Conservation (phyloP, 495 filamentous ascomycete genomes). For the Immersiella caudata region DNA sequence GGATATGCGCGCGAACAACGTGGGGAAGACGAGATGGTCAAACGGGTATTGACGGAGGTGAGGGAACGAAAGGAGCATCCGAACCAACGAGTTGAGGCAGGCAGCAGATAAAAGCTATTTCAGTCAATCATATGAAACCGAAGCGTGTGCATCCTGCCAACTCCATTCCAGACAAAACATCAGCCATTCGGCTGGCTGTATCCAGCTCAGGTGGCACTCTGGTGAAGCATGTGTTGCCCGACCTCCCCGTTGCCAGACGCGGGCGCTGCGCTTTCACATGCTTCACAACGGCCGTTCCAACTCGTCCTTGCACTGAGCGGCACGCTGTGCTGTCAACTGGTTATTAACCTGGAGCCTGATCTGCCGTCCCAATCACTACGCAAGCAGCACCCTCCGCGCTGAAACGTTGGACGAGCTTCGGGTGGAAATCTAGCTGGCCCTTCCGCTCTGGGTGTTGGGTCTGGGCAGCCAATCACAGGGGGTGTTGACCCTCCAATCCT, state of each 20-base stretch:
- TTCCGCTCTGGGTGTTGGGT: conserved; percentile 1
- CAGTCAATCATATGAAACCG: conserved; percentile 14
- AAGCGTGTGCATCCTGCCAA: conserved; percentile 2
- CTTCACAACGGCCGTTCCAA: not conserved
- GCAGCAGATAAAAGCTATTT: conserved; percentile 3
- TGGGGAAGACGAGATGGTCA: not conserved
- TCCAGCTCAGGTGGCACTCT: conserved; percentile 13
- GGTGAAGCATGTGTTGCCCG: conserved; percentile 18
- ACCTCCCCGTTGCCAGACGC: not conserved
- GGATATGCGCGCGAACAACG: not conserved
- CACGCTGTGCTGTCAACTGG: conserved; percentile 7
- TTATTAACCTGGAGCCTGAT: conserved; percentile 9
- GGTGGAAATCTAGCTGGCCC: not conserved
- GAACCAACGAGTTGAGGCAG: not conserved
- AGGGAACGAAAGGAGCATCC: not conserved
- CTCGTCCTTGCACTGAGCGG: not conserved
- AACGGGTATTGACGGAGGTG: not conserved
- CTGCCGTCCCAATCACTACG: conserved; percentile 14
- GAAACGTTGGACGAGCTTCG: conserved; percentile 6
- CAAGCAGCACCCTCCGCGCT: not conserved
- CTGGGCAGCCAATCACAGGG: conserved; percentile 11
- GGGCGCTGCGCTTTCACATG: conserved; percentile 12
- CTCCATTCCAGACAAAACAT: conserved; percentile 5
- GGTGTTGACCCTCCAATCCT: conserved; percentile 1
- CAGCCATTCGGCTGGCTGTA: conserved; percentile 7